A percentile compares a stretch with the other conserved stretches of the same genome.
phyloP scores from a whole-genome alignment of 2,329 filamentous ascomycete species.

The Neofusicoccum ribis region DNA sequence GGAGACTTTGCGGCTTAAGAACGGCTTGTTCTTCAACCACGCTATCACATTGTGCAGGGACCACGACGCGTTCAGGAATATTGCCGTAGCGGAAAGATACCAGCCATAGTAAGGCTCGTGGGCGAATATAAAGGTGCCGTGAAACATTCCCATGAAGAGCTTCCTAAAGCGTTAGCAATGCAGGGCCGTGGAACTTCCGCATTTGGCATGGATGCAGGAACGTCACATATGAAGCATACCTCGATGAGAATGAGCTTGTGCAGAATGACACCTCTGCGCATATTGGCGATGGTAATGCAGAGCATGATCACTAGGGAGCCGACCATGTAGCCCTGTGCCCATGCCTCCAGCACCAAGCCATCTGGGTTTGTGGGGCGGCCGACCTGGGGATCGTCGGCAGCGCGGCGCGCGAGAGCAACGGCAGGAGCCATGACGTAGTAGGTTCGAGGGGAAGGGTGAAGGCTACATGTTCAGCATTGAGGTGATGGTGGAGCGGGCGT shows the following conservation, averaged over 20 bases:
- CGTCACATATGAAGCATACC: slow-evolving; percentile 29
- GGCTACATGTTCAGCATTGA: slow-evolving; percentile 10
- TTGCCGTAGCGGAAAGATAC: slow-evolving; percentile 63
- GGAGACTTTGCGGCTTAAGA: slow-evolving; percentile 53
- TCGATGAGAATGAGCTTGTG: slow-evolving; percentile 55
- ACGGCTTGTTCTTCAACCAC: slow-evolving; percentile 67
- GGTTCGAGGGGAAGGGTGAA: background rate
- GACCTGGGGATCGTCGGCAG: slow-evolving; percentile 19
- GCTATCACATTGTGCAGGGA: slow-evolving; percentile 65
- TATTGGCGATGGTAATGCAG: slow-evolving; percentile 51
- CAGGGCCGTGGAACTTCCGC: background rate
- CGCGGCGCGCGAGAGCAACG: background rate
- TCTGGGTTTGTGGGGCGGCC: slow-evolving; percentile 34
- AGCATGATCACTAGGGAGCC: slow-evolving; percentile 49
- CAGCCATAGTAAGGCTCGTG: slow-evolving; percentile 59
- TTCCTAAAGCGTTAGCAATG: slow-evolving; percentile 26
- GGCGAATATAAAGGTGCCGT: slow-evolving; percentile 62
- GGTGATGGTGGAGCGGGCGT: background rate
- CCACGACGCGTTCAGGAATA: slow-evolving; percentile 64
- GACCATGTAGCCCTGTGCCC: slow-evolving; percentile 42
- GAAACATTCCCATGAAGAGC: slow-evolving; percentile 58
- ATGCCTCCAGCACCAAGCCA: slow-evolving; percentile 41
- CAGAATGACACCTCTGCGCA: slow-evolving; percentile 48
- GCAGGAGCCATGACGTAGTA: slow-evolving; percentile 1
- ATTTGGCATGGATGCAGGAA: background rate